Percentiles rank a stretch among this genome's conserved stretches.
phyloP scores from a whole-genome alignment of 768 basidiomycete species.

The Termitomyces sp. region DNA sequence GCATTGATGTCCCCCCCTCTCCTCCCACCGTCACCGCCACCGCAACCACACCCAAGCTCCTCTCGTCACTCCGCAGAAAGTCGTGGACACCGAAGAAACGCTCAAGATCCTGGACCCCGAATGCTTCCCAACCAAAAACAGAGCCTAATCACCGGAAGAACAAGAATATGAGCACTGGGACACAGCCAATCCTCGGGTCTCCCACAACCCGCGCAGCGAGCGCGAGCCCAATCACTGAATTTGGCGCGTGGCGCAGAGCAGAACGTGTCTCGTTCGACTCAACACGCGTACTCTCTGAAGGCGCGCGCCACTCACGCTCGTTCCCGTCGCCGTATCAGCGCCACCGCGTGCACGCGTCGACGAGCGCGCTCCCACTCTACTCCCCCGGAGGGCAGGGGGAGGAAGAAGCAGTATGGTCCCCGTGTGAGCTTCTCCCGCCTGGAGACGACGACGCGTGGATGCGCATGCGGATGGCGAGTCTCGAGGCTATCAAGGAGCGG shows the following conservation, averaged over 20 bases:
- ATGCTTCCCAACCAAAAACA: neutral
- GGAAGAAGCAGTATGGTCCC: neutral
- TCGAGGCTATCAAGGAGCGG: neutral
- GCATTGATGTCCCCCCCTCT: slow-evolving; percentile 17
- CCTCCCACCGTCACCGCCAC: too few species aligned
- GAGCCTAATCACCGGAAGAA: neutral
- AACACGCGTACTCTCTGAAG: too few species aligned
- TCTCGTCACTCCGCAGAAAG: neutral
- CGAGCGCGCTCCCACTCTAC: neutral
- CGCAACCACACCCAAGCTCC: neutral
- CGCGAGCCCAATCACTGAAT: neutral
- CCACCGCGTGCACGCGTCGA: neutral
- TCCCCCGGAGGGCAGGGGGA: neutral
- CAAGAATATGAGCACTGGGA: too few species aligned
- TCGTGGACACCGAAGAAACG: neutral
- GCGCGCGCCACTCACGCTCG: too few species aligned
- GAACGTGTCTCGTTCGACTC: neutral
- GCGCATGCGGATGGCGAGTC: slow-evolving; percentile 18
- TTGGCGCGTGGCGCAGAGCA: neutral
- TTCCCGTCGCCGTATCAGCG: neutral
- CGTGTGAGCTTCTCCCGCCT: neutral
- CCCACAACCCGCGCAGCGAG: too few species aligned
- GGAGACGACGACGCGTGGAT: slow-evolving; percentile 21
- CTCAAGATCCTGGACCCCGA: neutral
- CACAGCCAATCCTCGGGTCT: too few species aligned